phyloP scores from a whole-genome alignment of 345 rosid genomes.

The Zanthoxylum bungeanum region DNA sequence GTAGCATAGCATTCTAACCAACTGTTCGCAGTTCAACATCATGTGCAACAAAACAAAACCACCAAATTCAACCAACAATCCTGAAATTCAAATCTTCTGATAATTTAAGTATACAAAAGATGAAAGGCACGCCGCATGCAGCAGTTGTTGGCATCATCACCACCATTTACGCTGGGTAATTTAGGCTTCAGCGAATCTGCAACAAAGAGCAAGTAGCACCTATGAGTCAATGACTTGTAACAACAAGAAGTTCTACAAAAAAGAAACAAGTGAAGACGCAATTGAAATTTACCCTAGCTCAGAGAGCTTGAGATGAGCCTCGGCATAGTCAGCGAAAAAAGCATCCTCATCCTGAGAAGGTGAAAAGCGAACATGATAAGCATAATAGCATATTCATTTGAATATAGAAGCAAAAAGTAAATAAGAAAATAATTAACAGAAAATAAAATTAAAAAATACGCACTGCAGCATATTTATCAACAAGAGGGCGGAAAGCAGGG shows the following conservation, averaged over 20 bases:
- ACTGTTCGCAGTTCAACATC: background rate
- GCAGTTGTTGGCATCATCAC: slow-evolving; percentile 11
- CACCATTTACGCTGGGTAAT: background rate
- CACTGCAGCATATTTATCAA: slow-evolving; percentile 90
- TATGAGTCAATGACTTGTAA: too few species aligned
- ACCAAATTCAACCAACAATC: slow-evolving; percentile 11
- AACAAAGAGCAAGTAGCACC: background rate
- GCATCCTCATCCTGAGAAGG: slow-evolving; percentile 84
- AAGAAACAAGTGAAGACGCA: too few species aligned
- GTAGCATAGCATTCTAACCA: background rate
- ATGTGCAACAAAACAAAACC: background rate
- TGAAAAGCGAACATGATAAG: background rate
- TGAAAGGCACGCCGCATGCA: background rate
- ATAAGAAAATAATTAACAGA: too few species aligned
- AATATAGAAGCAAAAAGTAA: background rate
- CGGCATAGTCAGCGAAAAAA: slow-evolving; percentile 78
- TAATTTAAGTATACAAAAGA: background rate
- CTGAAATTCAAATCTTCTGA: background rate
- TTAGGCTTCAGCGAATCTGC: slow-evolving; percentile 67
- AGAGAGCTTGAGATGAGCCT: slow-evolving; percentile 82
- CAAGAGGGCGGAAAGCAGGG: slow-evolving; percentile 82
- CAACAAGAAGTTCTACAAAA: too few species aligned
- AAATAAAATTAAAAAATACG: slow-evolving; percentile 8
- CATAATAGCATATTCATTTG: background rate
- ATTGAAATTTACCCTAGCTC: slow-evolving; percentile 85